Evolutionary conservation across 2,329 filamentous ascomycete species (phyloP).

Genomic region (Cladosporium sp.): DNA sequence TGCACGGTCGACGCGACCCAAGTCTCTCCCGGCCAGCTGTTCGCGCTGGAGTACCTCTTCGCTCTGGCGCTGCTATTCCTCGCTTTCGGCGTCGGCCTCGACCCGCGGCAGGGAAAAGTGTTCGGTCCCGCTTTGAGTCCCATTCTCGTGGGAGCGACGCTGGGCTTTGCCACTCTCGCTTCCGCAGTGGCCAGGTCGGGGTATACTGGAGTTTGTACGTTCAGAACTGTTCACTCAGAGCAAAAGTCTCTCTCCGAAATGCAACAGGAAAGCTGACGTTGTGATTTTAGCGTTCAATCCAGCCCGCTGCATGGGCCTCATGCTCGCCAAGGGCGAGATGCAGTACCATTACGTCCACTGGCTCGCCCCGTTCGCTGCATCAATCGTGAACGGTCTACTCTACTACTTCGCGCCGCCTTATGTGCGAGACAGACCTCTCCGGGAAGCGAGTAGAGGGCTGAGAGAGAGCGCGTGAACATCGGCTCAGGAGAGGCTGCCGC

Average conservation of each 20-base stretch:
- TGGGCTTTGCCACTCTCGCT: slow-evolving; percentile 27
- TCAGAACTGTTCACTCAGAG: neutral
- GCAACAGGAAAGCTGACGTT: too few relatives aligned
- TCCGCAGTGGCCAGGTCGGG: slow-evolving; percentile 27
- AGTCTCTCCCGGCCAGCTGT: slow-evolving; percentile 24
- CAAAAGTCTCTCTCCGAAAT: too few relatives aligned
- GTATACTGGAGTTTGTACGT: slow-evolving; percentile 28
- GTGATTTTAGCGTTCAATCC: slow-evolving; percentile 35
- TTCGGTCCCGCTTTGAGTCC: slow-evolving; percentile 49
- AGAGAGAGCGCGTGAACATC: too few relatives aligned
- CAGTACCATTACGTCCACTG: slow-evolving; percentile 34
- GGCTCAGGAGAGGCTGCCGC: too few relatives aligned
- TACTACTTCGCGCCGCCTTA: slow-evolving; percentile 27
- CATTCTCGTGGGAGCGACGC: slow-evolving; percentile 42
- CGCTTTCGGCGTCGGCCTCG: slow-evolving; percentile 50
- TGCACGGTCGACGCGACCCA: slow-evolving; percentile 19
- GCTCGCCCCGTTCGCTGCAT: slow-evolving; percentile 28
- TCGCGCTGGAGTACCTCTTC: slow-evolving; percentile 46
- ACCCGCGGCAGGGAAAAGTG: slow-evolving; percentile 47
- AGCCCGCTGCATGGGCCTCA: slow-evolving; percentile 33
- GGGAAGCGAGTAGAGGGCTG: neutral
- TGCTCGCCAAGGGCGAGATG: slow-evolving; percentile 30
- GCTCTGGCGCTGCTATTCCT: slow-evolving; percentile 46
- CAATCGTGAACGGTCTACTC: slow-evolving; percentile 30
- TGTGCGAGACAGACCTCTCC: slow-evolving; percentile 13